Evolutionary conservation across 306 rosid genomes (phyloP).

Genomic region (Arachis stenosperma): DNA sequence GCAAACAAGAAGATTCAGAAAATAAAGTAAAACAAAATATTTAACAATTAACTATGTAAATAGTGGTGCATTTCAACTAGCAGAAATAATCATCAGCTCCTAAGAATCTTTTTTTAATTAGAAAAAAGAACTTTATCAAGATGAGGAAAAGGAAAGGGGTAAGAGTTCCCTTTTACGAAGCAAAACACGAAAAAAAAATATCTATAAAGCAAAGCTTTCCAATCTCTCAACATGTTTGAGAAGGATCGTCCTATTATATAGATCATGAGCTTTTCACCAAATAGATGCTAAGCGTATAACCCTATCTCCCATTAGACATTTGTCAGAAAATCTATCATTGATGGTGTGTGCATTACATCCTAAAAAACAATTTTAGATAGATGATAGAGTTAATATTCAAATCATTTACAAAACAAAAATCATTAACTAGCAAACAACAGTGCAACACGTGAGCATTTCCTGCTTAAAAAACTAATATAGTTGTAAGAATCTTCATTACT

Average conservation of each 20-base stretch:
- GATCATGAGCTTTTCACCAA: too few relatives aligned
- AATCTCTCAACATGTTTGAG: too few relatives aligned
- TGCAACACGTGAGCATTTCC: not conserved
- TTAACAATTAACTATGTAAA: constrained; percentile 1
- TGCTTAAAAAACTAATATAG: constrained; percentile 1
- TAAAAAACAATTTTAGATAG: not conserved
- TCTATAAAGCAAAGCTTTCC: too few relatives aligned
- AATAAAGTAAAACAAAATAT: constrained; percentile 13
- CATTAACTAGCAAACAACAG: not conserved
- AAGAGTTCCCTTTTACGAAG: too few relatives aligned
- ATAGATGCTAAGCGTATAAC: too few relatives aligned
- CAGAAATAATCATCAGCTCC: constrained; percentile 22
- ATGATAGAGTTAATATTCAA: not conserved
- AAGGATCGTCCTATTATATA: too few relatives aligned
- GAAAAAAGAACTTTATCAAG: too few relatives aligned
- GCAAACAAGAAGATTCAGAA: constrained; percentile 20
- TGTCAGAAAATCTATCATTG: too few relatives aligned
- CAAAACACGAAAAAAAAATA: too few relatives aligned
- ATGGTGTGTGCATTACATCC: too few relatives aligned
- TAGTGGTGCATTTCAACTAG: not conserved
- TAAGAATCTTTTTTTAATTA: not conserved
- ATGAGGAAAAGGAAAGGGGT: too few relatives aligned
- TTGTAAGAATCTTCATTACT: constrained; percentile 45
- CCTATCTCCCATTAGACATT: too few relatives aligned
- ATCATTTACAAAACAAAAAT: constrained; percentile 7